Conservation (phyloP, 2,329 filamentous ascomycete genomes). For the Xylaria polymorpha region DNA sequence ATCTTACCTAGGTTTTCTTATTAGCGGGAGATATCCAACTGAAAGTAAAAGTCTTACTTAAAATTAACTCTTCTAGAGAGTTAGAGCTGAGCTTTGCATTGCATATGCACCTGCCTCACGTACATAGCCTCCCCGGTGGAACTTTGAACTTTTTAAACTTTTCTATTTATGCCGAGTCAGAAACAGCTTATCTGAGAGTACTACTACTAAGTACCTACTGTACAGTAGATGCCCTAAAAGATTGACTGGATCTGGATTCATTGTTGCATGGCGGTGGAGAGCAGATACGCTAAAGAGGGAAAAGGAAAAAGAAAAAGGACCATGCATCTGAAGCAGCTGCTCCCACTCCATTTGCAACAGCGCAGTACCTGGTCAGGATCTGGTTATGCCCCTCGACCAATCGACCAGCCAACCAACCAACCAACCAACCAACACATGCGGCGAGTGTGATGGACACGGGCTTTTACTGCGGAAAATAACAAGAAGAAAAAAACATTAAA, state of each 20-base stretch:
- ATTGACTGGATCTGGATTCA: not conserved
- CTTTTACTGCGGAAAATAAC: conserved; percentile 6
- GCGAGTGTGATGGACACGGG: not conserved
- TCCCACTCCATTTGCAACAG: too few species aligned
- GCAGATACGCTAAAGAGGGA: not conserved
- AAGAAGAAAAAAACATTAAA: not conserved
- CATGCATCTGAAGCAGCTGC: conserved; percentile 20
- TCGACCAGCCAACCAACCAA: too few species aligned
- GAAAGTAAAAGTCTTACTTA: not conserved
- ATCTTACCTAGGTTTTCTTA: conserved; percentile 4
- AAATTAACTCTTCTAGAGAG: conserved; percentile 6
- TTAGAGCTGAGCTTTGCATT: not conserved
- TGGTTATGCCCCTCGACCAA: not conserved
- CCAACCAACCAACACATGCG: too few species aligned
- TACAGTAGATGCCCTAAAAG: not conserved
- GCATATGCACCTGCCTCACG: conserved; percentile 12
- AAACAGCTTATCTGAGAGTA: not conserved
- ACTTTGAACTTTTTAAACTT: not conserved
- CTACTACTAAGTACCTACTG: too few species aligned
- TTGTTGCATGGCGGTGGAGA: not conserved
- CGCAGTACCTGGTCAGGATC: too few species aligned
- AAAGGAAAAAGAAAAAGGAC: conserved; percentile 18
- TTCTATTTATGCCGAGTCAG: not conserved
- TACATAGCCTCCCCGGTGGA: conserved; percentile 10
- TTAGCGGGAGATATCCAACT: not conserved